phyloP scores from a whole-genome alignment of 2,329 filamentous ascomycete genomes.

The Sphaerulina populicola region DNA sequence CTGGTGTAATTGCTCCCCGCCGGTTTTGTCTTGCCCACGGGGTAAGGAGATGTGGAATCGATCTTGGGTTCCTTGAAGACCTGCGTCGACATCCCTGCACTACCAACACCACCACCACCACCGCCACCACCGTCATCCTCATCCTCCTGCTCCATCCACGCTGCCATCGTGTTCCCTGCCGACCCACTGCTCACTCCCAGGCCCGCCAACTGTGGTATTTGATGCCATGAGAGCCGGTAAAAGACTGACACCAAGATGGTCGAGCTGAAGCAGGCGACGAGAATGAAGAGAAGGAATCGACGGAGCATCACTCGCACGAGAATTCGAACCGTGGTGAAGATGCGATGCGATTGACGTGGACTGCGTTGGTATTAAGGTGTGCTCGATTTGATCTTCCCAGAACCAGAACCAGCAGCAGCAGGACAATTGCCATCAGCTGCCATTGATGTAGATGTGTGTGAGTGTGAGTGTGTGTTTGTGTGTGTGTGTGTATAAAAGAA shows the following conservation, averaged over 20 bases:
- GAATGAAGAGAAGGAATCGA: slow-evolving; percentile 20
- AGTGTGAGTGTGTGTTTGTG: not conserved
- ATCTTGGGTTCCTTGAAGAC: slow-evolving; percentile 25
- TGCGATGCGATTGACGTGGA: not conserved
- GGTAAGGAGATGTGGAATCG: slow-evolving; percentile 23
- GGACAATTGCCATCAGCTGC: too few relatives aligned
- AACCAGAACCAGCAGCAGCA: too few relatives aligned
- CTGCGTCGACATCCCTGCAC: slow-evolving; percentile 1
- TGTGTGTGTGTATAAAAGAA: too few relatives aligned
- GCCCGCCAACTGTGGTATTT: slow-evolving; percentile 36
- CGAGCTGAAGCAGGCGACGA: slow-evolving; percentile 22
- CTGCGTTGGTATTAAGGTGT: too few relatives aligned
- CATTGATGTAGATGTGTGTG: not conserved
- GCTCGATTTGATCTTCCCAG: too few relatives aligned
- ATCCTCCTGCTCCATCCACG: slow-evolving; percentile 5
- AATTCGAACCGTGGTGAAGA: slow-evolving; percentile 21
- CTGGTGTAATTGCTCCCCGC: slow-evolving; percentile 46
- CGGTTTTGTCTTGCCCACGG: slow-evolving; percentile 36
- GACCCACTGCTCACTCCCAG: slow-evolving; percentile 33
- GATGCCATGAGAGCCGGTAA: slow-evolving; percentile 34
- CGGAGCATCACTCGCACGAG: slow-evolving; percentile 27
- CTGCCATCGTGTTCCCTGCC: slow-evolving; percentile 12
- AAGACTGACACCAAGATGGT: slow-evolving; percentile 33
- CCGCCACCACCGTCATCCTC: not conserved
- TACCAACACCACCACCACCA: not conserved